Base-by-base conservation (phyloP, 2,329 filamentous ascomycete species). In the Emericellopsis atlantica region DNA sequence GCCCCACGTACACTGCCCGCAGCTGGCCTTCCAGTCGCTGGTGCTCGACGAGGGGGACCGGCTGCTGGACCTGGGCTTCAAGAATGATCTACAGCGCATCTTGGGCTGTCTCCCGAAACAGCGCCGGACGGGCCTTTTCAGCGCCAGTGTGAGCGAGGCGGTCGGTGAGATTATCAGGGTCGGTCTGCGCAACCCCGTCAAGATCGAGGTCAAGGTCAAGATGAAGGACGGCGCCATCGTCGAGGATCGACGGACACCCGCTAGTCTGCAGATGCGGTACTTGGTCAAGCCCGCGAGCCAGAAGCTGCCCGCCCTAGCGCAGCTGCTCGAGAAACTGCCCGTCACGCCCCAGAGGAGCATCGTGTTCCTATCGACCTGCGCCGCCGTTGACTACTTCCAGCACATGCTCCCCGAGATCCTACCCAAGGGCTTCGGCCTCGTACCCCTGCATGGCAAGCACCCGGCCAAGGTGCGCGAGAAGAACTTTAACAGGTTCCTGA, bases 21-120 rank as follows among this genome's bases (percentile, higher is more conserved):
- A 90, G 45, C 88, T 85, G 1, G 85, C 85, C 0, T 96, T 98
- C 49, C 90, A 98, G 57, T 78, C 87, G 39, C 74, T 98, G 10
- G 84, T 98, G 4, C 72, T 98, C 31, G 92, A 98, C 55, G 92
- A 98, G 64, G 92, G 90, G 39, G 92, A 98, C 60, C 75, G 92
- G 44, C 66, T 98, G 22, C 69, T 98, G 10, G 92, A 98, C 61
- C 72, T 96, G 18, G 92, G 93, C 6, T 96, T 98, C 62, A 92
- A 93, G 58, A 81, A 85, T 42, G 88, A 95, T 49, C 62, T 98
- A 23, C 86, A 92, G 50, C 84, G 79, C 42, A 95, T 96, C 33
- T 65, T 98, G 18, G 76, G 78, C 0, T 75, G 84, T 14, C 65
- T 98, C 6, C 92, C 92, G 0, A 98, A 98, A 56, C 92, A 98